Evolutionary conservation across 495 filamentous ascomycete genomes (phyloP).

Genomic region (Talaromyces ruber): DNA sequence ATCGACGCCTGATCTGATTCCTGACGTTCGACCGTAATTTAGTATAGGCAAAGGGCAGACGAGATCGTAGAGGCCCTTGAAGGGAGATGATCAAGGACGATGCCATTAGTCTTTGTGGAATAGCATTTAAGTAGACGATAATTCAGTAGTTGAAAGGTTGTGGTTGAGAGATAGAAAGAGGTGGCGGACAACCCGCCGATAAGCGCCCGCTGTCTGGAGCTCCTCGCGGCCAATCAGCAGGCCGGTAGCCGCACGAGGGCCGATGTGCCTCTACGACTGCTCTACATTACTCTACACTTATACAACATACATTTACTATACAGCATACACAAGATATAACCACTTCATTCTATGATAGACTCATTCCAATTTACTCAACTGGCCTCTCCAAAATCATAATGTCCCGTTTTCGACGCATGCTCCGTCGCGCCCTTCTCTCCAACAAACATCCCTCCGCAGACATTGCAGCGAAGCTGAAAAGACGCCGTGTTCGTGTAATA

Average conservation of each 20-base stretch:
- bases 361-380: constrained; percentile 12
- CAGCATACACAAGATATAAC: no score
- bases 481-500: constrained; percentile 88
- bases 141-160: background rate
- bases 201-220: background rate
- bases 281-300: background rate
- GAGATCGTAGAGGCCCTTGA: background rate
- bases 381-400: constrained; percentile 66
- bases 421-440: constrained; percentile 64
- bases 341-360: background rate
- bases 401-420: constrained; percentile 59
- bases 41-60: background rate
- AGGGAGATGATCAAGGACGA: background rate
- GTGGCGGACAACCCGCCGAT: background rate
- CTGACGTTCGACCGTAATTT: background rate
- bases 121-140: no score
- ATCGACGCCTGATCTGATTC: background rate
- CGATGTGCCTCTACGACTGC: background rate
- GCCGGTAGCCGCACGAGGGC: background rate
- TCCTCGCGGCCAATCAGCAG: background rate
- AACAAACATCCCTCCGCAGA: constrained; percentile 60
- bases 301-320: background rate
- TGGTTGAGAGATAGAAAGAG: background rate
- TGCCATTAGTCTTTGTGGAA: background rate
- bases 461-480: constrained; percentile 75